These are phyloP conservation scores for Fusarium dimerum DNA, from an alignment of 2,329 filamentous ascomycete species.

Conservation along the genomic window DNA sequence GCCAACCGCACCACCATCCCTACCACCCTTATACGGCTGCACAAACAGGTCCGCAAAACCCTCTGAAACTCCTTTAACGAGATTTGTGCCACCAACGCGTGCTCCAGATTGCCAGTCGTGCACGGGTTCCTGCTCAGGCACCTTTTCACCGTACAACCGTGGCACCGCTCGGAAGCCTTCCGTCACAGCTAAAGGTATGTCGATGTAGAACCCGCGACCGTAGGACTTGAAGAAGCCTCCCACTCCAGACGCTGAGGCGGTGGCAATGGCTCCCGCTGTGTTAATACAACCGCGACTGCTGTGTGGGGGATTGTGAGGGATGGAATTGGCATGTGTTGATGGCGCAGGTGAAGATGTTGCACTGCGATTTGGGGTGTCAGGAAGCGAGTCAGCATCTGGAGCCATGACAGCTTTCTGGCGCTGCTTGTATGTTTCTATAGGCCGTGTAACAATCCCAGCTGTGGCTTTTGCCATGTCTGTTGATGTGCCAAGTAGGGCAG, in stretches of 20 bases:
- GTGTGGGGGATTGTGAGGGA: neutral
- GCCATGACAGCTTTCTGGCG: neutral
- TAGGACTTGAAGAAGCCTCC: slow-evolving; percentile 10
- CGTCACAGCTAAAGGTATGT: neutral
- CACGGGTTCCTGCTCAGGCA: neutral
- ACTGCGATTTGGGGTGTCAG: neutral
- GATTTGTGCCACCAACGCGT: neutral
- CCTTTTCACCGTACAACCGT: neutral
- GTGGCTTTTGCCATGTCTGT: slow-evolving; percentile 11
- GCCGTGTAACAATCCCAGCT: slow-evolving; percentile 12
- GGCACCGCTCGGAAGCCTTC: neutral
- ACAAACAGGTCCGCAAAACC: neutral
- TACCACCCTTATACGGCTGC: neutral
- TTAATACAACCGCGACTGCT: neutral
- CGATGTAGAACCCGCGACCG: slow-evolving; percentile 3
- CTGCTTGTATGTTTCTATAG: slow-evolving; percentile 14
- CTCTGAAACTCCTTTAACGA: neutral
- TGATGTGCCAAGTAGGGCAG: slow-evolving; percentile 8
- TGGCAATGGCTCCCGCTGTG: slow-evolving; percentile 9
- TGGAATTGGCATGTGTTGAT: neutral
- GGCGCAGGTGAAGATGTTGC: neutral
- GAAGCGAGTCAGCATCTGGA: neutral
- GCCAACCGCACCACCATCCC: neutral
- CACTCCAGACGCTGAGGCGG: neutral
- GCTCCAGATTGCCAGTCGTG: neutral